A percentile compares a stretch with the other conserved stretches of the same genome.
These are phyloP conservation scores for Xylaria castorea DNA, from an alignment of 495 filamentous ascomycete genomes.

Conservation along the genomic window DNA sequence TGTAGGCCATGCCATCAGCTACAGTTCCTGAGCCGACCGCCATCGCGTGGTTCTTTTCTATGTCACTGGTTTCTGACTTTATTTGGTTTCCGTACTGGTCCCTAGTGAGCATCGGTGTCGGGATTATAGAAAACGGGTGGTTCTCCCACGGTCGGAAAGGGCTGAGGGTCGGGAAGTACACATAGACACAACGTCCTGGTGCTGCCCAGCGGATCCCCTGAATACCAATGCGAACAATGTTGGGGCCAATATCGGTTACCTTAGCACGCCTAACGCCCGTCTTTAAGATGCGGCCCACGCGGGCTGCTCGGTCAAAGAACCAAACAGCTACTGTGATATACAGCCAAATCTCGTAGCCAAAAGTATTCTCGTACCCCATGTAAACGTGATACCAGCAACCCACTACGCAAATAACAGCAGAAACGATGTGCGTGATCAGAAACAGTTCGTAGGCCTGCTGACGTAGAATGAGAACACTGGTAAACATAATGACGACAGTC, in stretches of 20 bases:
- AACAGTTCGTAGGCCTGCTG: neutral
- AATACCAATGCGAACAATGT: neutral
- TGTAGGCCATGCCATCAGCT: neutral
- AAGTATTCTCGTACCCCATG: neutral
- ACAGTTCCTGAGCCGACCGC: neutral
- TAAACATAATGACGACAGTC: neutral
- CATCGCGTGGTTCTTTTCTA: neutral
- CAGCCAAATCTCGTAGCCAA: slow-evolving; percentile 4
- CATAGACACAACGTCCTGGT: neutral
- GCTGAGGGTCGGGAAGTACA: neutral
- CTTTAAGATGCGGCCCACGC: neutral
- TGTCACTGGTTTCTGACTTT: neutral
- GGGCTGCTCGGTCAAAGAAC: neutral
- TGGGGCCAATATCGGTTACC: neutral
- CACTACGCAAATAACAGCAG: neutral
- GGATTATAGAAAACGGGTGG: neutral
- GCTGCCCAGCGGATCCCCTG: neutral
- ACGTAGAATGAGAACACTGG: neutral
- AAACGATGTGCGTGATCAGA: neutral
- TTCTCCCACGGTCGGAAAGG: slow-evolving; percentile 7
- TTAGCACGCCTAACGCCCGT: neutral
- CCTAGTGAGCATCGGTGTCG: neutral
- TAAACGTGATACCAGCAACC: slow-evolving; percentile 9
- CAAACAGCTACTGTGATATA: neutral
- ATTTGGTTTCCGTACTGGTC: neutral